Conservation (phyloP, 1,284 basidiomycete genomes). For the Porodaedalea pini region DNA sequence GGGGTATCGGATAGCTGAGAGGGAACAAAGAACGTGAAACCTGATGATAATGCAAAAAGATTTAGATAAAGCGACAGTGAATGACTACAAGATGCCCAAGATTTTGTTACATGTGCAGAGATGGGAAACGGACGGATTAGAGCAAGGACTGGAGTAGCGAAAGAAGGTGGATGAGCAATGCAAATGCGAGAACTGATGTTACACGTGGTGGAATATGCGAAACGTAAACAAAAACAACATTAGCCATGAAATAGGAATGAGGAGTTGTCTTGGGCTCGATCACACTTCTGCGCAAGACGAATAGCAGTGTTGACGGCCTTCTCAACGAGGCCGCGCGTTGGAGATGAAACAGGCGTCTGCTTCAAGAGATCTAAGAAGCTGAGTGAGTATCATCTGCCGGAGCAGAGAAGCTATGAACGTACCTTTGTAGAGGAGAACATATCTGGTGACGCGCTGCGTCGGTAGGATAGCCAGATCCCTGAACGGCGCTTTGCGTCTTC, state of each 20-base stretch:
- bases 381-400: not conserved
- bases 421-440: conserved; percentile 66
- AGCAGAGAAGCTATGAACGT: conserved; percentile 25
- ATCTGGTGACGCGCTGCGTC: conserved; percentile 65
- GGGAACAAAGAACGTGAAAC: too few species aligned
- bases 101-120: too few species aligned
- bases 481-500: conserved; percentile 26
- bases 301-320: conserved; percentile 55
- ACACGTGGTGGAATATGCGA: not conserved
- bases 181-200: not conserved
- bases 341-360: conserved; percentile 41
- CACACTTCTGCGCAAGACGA: conserved; percentile 60
- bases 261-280: conserved; percentile 59
- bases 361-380: conserved; percentile 39
- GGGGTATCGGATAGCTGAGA: too few species aligned
- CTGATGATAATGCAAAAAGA: too few species aligned
- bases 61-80: not conserved
- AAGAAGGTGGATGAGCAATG: not conserved
- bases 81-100: too few species aligned
- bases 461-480: conserved; percentile 68
- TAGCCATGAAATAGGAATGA: conserved; percentile 40
- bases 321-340: conserved; percentile 48
- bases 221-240: not conserved
- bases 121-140: too few species aligned
- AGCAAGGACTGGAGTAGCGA: too few species aligned